phyloP scores from a whole-genome alignment of 306 rosid genomes.

The Medicago arabica region DNA sequence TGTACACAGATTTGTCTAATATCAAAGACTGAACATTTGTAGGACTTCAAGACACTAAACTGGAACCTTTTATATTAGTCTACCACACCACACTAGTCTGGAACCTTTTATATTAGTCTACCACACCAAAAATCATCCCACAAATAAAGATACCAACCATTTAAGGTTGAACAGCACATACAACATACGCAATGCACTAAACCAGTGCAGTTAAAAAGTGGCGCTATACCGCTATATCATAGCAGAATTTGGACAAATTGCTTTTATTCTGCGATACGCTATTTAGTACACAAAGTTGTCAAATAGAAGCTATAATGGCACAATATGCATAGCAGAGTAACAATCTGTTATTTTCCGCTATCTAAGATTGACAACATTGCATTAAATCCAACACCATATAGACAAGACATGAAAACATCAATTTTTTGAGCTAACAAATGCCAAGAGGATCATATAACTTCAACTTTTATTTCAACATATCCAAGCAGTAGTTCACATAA shows the following conservation, averaged over 20 bases:
- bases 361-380: background rate
- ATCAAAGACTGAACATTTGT: slow-evolving; percentile 3
- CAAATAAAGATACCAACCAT: slow-evolving; percentile 11
- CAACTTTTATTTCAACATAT: background rate
- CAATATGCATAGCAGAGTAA: too few relatives aligned
- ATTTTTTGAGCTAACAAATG: background rate
- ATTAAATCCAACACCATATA: slow-evolving; percentile 10
- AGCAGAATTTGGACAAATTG: too few relatives aligned
- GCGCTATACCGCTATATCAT: too few relatives aligned
- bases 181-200: background rate
- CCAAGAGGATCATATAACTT: slow-evolving; percentile 17
- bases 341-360: too few relatives aligned
- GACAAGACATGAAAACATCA: background rate
- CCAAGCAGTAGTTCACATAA: slow-evolving; percentile 3
- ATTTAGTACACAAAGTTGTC: too few relatives aligned
- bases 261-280: too few relatives aligned
- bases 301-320: too few relatives aligned
- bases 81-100: slow-evolving; percentile 1
- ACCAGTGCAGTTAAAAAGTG: background rate
- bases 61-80: slow-evolving; percentile 2
- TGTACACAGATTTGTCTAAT: background rate
- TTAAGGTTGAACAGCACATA: background rate
- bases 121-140: slow-evolving; percentile 5
- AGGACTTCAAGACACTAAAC: background rate
- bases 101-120: slow-evolving; percentile 2